phyloP scores from a whole-genome alignment of 352 stramenopile species.

The Thalassiosira exigua region DNA sequence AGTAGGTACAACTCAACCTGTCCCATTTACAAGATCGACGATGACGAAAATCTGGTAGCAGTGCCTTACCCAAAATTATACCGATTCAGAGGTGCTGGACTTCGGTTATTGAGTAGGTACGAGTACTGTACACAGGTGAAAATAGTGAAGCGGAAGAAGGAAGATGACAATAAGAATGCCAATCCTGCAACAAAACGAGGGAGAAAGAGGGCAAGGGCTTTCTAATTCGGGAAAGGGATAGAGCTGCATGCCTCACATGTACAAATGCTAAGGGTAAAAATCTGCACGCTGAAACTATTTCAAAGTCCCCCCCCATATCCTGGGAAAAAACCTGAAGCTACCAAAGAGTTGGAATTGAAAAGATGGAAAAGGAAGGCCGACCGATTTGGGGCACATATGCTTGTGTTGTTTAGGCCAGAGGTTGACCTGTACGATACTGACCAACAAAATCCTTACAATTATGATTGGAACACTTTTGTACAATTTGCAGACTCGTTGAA shows the following conservation, averaged over 20 bases:
- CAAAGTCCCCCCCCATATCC: slow-evolving; percentile 15
- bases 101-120: slow-evolving; percentile 12
- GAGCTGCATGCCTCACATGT: slow-evolving; percentile 6
- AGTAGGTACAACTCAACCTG: background rate
- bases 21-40: slow-evolving; percentile 11
- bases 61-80: slow-evolving; percentile 17
- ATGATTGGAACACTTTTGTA: slow-evolving; percentile 5
- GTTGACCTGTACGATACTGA: slow-evolving; percentile 14
- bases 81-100: slow-evolving; percentile 3
- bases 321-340: slow-evolving; percentile 18
- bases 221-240: slow-evolving; percentile 11
- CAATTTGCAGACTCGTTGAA: slow-evolving; percentile 9
- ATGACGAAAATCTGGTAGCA: slow-evolving; percentile 4
- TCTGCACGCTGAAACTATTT: slow-evolving; percentile 18
- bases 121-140: slow-evolving; percentile 12
- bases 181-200: slow-evolving; percentile 1
- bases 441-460: slow-evolving; percentile 2
- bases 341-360: background rate
- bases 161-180: background rate
- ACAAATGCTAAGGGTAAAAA: slow-evolving; percentile 3
- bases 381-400: slow-evolving; percentile 13
- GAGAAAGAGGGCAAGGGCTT: background rate
- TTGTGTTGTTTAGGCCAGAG: slow-evolving; percentile 26
- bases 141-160: slow-evolving; percentile 7
- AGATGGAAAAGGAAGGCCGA: slow-evolving; percentile 31